Percentiles rank a stretch among this genome's conserved stretches.
Evolutionary conservation across 2,329 filamentous ascomycete species (phyloP).

Genomic region (Penicillium frequentans): DNA sequence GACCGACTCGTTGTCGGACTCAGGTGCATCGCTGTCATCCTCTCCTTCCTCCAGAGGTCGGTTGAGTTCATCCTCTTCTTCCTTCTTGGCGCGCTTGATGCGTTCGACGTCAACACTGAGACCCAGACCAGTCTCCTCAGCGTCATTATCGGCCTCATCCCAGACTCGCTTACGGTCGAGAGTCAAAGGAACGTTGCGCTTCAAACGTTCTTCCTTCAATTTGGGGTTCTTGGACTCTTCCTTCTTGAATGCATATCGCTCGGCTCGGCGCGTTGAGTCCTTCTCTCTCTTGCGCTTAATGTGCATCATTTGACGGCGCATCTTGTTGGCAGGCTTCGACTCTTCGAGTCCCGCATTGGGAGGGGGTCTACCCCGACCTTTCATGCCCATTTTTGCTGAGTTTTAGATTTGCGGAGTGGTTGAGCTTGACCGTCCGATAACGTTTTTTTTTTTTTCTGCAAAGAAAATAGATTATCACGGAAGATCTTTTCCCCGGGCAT

Average conservation of each 20-base stretch:
- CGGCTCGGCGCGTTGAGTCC: constrained; percentile 72
- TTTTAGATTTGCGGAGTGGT: not conserved
- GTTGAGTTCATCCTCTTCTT: constrained; percentile 45
- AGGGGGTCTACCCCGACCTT: constrained; percentile 43
- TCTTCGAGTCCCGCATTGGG: constrained; percentile 44
- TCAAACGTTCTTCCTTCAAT: constrained; percentile 70
- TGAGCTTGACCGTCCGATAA: not conserved
- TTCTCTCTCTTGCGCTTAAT: constrained; percentile 76
- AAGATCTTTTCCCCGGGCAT: constrained; percentile 24
- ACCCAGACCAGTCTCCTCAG: constrained; percentile 46
- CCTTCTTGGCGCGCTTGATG: constrained; percentile 49
- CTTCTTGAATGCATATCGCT: constrained; percentile 75
- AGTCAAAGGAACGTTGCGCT: constrained; percentile 75
- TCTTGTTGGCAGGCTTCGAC: constrained; percentile 70
- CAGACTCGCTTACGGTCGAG: constrained; percentile 87
- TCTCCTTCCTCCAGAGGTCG: constrained; percentile 45
- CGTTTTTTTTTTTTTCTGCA: constrained; percentile 4
- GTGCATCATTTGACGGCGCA: constrained; percentile 74
- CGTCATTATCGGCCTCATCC: constrained; percentile 68
- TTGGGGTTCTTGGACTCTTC: constrained; percentile 82
- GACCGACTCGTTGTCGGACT: constrained; percentile 57
- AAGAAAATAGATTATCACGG: constrained; percentile 33
- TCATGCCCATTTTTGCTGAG: constrained; percentile 49
- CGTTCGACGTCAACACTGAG: constrained; percentile 50
- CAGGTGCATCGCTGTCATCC: constrained; percentile 41